Percentiles rank a stretch among this genome's conserved stretches.
Conservation (phyloP, 345 rosid species). For the Capsella bursapastoris region DNA sequence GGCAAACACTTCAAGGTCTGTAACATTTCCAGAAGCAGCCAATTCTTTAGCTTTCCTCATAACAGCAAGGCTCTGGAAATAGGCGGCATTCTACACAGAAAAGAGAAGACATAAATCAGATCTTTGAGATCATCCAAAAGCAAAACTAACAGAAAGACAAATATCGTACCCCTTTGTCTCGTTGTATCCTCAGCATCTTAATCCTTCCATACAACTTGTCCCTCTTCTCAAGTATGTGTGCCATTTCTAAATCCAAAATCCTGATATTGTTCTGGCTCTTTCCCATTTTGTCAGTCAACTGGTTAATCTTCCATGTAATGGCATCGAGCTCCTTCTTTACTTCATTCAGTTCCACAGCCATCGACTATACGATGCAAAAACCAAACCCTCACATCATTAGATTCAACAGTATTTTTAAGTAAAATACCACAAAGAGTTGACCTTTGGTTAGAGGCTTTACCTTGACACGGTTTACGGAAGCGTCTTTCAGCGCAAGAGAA, state of each 20-base stretch:
- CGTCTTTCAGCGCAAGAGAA: conserved; percentile 76
- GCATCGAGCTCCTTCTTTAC: conserved; percentile 78
- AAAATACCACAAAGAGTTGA: neutral
- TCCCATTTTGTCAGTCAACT: conserved; percentile 53
- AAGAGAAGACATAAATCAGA: neutral
- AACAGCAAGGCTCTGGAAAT: conserved; percentile 50
- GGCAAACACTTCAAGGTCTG: conserved; percentile 60
- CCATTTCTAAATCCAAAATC: conserved; percentile 54
- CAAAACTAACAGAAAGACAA: conserved; percentile 7
- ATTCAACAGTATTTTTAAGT: conserved; percentile 9
- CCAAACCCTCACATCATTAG: conserved; percentile 18
- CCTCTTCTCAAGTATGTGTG: conserved; percentile 52
- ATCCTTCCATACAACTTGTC: conserved; percentile 60
- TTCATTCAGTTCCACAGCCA: conserved; percentile 78
- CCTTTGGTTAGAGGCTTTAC: conserved; percentile 51
- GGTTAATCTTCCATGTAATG: conserved; percentile 53
- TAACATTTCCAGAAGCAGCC: conserved; percentile 59
- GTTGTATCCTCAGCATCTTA: conserved; percentile 60
- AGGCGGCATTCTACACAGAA: conserved; percentile 56
- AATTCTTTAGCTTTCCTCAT: conserved; percentile 59
- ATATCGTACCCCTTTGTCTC: conserved; percentile 65
- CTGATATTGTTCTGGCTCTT: conserved; percentile 53
- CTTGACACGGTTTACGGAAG: conserved; percentile 71
- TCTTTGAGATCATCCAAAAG: conserved; percentile 4
- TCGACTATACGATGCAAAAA: conserved; percentile 50